These are phyloP conservation scores for Epichloe uncinata DNA, from an alignment of 2,329 filamentous ascomycete species.

Conservation along the genomic window DNA sequence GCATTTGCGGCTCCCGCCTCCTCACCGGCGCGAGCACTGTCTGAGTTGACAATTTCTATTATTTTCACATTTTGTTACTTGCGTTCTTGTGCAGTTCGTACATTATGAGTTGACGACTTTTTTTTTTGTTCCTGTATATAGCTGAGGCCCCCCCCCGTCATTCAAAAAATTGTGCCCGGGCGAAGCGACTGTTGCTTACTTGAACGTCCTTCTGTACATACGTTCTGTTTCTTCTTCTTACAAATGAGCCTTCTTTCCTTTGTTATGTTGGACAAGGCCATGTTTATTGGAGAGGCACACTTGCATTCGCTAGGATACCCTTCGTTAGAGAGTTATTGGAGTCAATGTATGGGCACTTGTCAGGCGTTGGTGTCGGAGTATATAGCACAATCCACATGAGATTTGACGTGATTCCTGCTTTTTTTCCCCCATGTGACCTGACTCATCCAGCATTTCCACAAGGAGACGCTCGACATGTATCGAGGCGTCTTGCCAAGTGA, in stretches of 20 bases:
- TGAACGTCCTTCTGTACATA: constrained; percentile 7
- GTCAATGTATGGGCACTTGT: neutral
- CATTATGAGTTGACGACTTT: constrained; percentile 4
- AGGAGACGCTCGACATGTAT: neutral
- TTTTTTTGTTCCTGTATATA: neutral
- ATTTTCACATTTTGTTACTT: neutral
- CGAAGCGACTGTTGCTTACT: neutral
- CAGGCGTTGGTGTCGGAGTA: constrained; percentile 15
- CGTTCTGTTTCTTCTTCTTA: constrained; percentile 1
- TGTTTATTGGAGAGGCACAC: constrained; percentile 7
- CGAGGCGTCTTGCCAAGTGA: too few species aligned
- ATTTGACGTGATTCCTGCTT: neutral
- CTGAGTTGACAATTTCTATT: neutral
- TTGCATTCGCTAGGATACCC: constrained; percentile 21
- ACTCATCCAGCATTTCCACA: neutral
- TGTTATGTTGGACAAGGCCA: constrained; percentile 5
- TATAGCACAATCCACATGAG: constrained; percentile 1
- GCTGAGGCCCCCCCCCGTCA: too few species aligned
- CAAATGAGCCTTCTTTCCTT: constrained; percentile 1
- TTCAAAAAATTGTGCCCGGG: neutral
- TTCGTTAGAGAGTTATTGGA: constrained; percentile 16
- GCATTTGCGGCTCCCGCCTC: neutral
- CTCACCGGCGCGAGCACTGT: neutral
- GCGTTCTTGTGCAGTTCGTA: neutral
- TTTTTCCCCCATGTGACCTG: neutral